phyloP scores from a whole-genome alignment of 768 basidiomycete genomes.

The Tephrocybe sp. region DNA sequence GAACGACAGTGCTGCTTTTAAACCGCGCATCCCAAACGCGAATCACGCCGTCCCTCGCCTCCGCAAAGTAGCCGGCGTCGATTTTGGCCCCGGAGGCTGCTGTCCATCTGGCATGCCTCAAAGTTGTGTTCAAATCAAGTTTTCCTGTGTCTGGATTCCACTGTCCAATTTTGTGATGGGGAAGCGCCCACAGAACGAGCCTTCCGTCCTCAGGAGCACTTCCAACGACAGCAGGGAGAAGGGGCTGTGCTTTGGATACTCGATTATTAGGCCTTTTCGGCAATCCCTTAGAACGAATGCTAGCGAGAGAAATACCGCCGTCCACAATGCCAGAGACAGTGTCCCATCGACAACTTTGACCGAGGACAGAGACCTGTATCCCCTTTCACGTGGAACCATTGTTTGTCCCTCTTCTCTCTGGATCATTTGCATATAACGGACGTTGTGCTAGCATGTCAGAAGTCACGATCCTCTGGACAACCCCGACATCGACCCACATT shows the following conservation, averaged over 20 bases:
- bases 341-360: not conserved
- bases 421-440: no score
- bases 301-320: not conserved
- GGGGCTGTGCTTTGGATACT: not conserved
- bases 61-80: not conserved
- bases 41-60: not conserved
- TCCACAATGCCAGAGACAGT: not conserved
- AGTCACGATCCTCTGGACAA: slow-evolving; percentile 28
- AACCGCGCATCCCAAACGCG: not conserved
- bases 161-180: not conserved
- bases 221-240: not conserved
- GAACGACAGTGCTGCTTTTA: not conserved
- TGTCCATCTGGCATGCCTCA: not conserved
- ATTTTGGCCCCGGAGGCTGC: not conserved
- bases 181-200: not conserved
- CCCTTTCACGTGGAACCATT: no score
- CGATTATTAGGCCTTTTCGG: not conserved
- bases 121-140: not conserved
- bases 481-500: slow-evolving; percentile 39
- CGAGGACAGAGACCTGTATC: not conserved
- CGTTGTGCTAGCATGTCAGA: no score
- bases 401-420: no score
- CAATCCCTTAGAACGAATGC: not conserved
- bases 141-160: not conserved
- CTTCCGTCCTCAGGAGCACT: not conserved